Base-by-base conservation (phyloP, 352 stramenopile genomes). In the Aphanomyces astaci region DNA sequence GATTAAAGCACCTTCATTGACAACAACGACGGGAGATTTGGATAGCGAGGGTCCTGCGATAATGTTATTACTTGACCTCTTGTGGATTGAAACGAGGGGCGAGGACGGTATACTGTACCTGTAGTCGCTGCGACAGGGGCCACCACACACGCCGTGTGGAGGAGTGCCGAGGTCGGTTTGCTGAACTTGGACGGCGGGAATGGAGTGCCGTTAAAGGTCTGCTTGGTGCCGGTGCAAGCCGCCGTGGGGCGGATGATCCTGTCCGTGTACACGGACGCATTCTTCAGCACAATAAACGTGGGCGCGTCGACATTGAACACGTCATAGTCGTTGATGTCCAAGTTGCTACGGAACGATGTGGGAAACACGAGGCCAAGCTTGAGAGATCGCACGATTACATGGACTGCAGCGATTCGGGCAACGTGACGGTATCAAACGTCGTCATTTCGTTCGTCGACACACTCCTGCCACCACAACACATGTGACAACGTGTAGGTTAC, bases 371-470 rank as follows among this genome's bases (percentile, higher is more conserved):
- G 5, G n/a, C 30, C 5, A 57, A 11, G 30, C 22, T 4, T 39
- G 2, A 40, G 51, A 36, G 36, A 43, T 43, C 9, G 17, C 13
- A 40, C 25, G 30, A 32, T 22, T 59, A 68, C 62, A 68, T 32
- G 32, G n/a, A 30, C 28, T 43, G 19, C 4, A 68, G 62, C 36
- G 62, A 33, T n/a, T 17, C 4, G 1, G 62, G 62, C 7, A 68
- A n/a, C 25, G 15, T 40, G 19, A 49, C 53, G 28, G 17, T 31
- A 32, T 68, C 62, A 28, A 68, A 39, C 3, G 9, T n/a, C 31
- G 11, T 59, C 27, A 68, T 32, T 22, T 68, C 25, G 51, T 68
- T 68, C 17, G 39, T 49, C 28, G 62, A 59, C 19, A 68, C 10
- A 1, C 19, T 43, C 33, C 60, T 68, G n/a, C n/a, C n/a, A n/a